Evolutionary conservation across 495 filamentous ascomycete genomes (phyloP).

Genomic region (Penicillium pancosmium): DNA sequence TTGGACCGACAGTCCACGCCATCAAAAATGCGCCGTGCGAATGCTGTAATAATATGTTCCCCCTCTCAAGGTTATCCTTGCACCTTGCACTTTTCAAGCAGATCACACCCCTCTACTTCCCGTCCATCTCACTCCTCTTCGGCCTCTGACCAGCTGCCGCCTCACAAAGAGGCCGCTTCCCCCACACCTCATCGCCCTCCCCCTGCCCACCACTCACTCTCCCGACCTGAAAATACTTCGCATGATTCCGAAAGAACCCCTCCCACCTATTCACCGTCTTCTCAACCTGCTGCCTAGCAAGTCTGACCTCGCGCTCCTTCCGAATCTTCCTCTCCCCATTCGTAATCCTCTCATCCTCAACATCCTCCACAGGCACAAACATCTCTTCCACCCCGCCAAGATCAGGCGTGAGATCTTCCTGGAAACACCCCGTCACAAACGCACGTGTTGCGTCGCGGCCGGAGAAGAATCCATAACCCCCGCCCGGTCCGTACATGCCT

Average conservation of each 20-base stretch:
- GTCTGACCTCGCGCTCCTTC: slow-evolving; percentile 53
- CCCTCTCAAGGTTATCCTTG: background rate
- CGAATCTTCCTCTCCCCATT: slow-evolving; percentile 58
- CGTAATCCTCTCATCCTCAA: slow-evolving; percentile 48
- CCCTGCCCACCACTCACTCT: slow-evolving; percentile 50
- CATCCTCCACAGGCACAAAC: slow-evolving; percentile 78
- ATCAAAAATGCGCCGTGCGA: background rate
- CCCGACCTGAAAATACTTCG: slow-evolving; percentile 76
- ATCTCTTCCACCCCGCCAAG: slow-evolving; percentile 85
- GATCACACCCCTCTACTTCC: background rate
- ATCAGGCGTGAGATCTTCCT: slow-evolving; percentile 78
- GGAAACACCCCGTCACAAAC: slow-evolving; percentile 97
- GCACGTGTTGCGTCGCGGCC: slow-evolving; percentile 85
- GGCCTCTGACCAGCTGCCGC: slow-evolving; percentile 45
- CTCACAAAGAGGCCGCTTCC: slow-evolving; percentile 52
- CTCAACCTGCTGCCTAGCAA: slow-evolving; percentile 45
- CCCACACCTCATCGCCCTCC: slow-evolving; percentile 28
- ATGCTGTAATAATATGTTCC: background rate
- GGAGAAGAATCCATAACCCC: slow-evolving; percentile 84
- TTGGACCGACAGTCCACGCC: background rate
- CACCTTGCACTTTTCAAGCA: background rate
- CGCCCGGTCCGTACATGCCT: slow-evolving; percentile 84
- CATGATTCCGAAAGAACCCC: slow-evolving; percentile 74
- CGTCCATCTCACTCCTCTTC: slow-evolving; percentile 36
- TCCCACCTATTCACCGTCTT: slow-evolving; percentile 50